A percentile compares a stretch with the other conserved stretches of the same genome.
phyloP scores from a whole-genome alignment of 176 grass and related monocot species.

The Zea luxurians region DNA sequence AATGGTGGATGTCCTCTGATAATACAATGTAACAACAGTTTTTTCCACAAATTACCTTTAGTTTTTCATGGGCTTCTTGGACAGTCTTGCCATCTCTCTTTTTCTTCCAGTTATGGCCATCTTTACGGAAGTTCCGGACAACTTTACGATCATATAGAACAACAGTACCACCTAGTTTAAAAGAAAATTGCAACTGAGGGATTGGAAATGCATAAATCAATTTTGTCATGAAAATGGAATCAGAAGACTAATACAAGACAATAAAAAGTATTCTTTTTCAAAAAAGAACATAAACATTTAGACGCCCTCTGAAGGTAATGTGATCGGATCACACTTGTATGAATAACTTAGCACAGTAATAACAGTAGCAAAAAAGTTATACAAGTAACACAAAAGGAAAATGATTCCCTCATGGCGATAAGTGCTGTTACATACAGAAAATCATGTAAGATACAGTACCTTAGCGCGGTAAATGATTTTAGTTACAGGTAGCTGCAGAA shows the following conservation, averaged over 20 bases:
- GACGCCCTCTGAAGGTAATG: constrained; percentile 11
- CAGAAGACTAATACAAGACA: constrained; percentile 20
- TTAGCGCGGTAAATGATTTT: constrained; percentile 9
- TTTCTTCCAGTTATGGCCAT: constrained; percentile 96
- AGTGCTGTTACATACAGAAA: constrained; percentile 28
- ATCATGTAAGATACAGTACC: constrained; percentile 18
- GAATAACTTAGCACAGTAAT: constrained; percentile 12
- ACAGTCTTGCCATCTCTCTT: constrained; percentile 98
- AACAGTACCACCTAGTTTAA: constrained; percentile 65
- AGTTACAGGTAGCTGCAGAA: constrained; percentile 26
- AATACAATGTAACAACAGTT: constrained; percentile 25
- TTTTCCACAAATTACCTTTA: constrained; percentile 61
- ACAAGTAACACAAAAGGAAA: constrained; percentile 26
- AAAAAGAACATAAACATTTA: constrained; percentile 23
- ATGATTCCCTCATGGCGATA: not conserved
- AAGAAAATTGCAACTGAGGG: constrained; percentile 15
- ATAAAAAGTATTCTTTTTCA: not conserved
- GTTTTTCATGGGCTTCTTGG: constrained; percentile 98
- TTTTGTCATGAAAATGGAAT: constrained; percentile 25
- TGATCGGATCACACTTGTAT: constrained; percentile 7
- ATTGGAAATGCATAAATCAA: constrained; percentile 24
- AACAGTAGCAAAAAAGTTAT: constrained; percentile 2
- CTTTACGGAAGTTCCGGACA: constrained; percentile 94
- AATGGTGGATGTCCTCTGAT: constrained; percentile 7
- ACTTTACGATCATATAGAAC: constrained; percentile 92